Conservation (phyloP, 768 basidiomycete genomes). For the Naematelia aurantialba region DNA sequence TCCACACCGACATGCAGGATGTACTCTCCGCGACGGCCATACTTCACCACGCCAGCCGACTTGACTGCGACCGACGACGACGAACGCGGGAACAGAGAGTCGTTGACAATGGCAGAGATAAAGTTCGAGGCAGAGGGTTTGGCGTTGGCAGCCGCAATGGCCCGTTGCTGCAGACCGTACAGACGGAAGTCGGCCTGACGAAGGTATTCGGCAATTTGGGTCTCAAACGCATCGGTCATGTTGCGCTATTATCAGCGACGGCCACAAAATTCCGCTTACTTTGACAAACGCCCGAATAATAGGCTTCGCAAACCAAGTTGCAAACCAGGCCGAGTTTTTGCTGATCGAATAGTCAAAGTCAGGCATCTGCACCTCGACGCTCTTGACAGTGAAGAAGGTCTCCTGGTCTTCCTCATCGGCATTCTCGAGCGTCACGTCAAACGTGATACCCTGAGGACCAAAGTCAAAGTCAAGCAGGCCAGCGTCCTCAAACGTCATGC, state of each 20-base stretch:
- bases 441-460: constrained; percentile 51
- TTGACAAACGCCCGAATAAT: constrained; percentile 46
- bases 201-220: constrained; percentile 47
- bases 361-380: constrained; percentile 47
- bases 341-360: constrained; percentile 49
- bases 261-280: constrained; percentile 23
- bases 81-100: constrained; percentile 44
- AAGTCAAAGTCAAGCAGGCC: constrained; percentile 51
- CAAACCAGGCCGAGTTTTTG: constrained; percentile 49
- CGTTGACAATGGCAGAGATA: constrained; percentile 46
- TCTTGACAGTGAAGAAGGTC: constrained; percentile 53
- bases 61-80: constrained; percentile 32
- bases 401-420: constrained; percentile 51
- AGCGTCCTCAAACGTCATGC: constrained; percentile 50
- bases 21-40: constrained; percentile 51
- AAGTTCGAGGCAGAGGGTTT: constrained; percentile 47
- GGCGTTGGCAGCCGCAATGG: constrained; percentile 83
- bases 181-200: constrained; percentile 55
- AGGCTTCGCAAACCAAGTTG: constrained; percentile 50
- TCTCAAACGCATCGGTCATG: constrained; percentile 46
- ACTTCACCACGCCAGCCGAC: constrained; percentile 51
- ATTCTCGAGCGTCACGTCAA: constrained; percentile 52
- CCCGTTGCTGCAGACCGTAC: constrained; percentile 76
- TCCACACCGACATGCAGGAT: constrained; percentile 52
- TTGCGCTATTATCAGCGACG: constrained; percentile 28